phyloP scores from a whole-genome alignment of 2,329 filamentous ascomycete species.

The Hymenoscyphus occultus region DNA sequence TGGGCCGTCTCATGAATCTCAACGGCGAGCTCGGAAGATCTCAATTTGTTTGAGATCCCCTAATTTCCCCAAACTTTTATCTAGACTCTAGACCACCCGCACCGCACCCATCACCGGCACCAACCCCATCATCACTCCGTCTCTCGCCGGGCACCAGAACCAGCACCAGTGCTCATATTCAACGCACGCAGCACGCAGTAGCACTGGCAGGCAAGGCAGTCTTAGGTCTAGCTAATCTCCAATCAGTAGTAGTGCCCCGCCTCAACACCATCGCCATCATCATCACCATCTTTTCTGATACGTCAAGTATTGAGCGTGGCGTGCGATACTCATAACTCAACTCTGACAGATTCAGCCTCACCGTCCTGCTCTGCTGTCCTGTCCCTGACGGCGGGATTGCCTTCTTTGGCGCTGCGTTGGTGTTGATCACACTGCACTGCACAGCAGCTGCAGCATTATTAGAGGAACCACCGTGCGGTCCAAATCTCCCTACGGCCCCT shows the following conservation, averaged over 20 bases:
- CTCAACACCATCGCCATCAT: not conserved
- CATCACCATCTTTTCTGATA: not conserved
- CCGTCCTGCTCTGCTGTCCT: not conserved
- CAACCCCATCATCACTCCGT: not conserved
- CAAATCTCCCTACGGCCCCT: slow-evolving; percentile 1
- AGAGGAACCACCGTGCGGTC: not conserved
- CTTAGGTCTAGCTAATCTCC: not conserved
- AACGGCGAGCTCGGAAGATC: not conserved
- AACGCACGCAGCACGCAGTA: too few relatives aligned
- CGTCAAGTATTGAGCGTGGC: not conserved
- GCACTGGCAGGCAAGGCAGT: not conserved
- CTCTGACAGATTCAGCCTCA: not conserved
- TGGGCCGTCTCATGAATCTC: not conserved
- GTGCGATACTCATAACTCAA: not conserved
- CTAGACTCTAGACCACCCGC: not conserved
- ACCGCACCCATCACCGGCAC: not conserved
- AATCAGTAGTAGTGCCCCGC: not conserved
- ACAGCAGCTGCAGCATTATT: not conserved
- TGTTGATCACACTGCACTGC: not conserved
- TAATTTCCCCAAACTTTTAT: not conserved
- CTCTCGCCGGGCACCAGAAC: too few relatives aligned
- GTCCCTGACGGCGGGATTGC: not conserved
- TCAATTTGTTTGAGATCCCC: not conserved
- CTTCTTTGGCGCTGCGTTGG: slow-evolving; percentile 1
- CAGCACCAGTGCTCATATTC: too few relatives aligned